Base-by-base conservation (phyloP, 2,329 filamentous ascomycete species). In the Thielaviopsis populi region DNA sequence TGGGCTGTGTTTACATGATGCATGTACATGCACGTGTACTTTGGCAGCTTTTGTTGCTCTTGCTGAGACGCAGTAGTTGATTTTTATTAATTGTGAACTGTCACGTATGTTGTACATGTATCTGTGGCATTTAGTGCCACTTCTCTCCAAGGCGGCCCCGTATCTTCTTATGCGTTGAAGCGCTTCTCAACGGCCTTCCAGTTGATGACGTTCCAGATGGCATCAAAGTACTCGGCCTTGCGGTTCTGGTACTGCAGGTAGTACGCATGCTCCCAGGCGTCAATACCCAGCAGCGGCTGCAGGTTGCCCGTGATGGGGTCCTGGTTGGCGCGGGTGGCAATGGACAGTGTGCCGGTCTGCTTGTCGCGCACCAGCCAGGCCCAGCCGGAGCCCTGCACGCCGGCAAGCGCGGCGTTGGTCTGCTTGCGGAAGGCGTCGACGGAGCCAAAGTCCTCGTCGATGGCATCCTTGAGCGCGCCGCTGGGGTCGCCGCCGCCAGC, bases 231-330 rank as follows among this genome's bases (percentile, higher is more conserved):
- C 79, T 96, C 91, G 65, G 87, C 91, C 84, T 96, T 96, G 76
- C 90, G 86, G 81, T 96, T 96, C 83, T 96, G 83, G 78, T 96
- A 96, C 79, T 96, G 89, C 67, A 96, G 81, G 78, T 95, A 95
- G 80, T 95, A 95, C 62, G 91, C 91, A 77, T 96, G 91, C 80
- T 96, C 91, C 91, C 91, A 96, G 63, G 91, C 91, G 78, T 96
- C 91, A 71, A 96, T 87, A 65, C 91, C 91, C 58, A 96, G 78
- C 59, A 96, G 79, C 43, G 91, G 91, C 71, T 84, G 81, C 73
- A 87, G 89, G 73, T 87, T 87, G 60, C 91, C 91, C 15, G 90
- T 82, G 37, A 96, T 88, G 30, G 91, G 88, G 74, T 95, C 90
- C 78, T 95, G 90, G 79, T 95, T 95, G 76, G 88, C 79, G 80